phyloP scores from a whole-genome alignment of 2,329 filamentous ascomycete genomes.

The Botrytis squamosa region DNA sequence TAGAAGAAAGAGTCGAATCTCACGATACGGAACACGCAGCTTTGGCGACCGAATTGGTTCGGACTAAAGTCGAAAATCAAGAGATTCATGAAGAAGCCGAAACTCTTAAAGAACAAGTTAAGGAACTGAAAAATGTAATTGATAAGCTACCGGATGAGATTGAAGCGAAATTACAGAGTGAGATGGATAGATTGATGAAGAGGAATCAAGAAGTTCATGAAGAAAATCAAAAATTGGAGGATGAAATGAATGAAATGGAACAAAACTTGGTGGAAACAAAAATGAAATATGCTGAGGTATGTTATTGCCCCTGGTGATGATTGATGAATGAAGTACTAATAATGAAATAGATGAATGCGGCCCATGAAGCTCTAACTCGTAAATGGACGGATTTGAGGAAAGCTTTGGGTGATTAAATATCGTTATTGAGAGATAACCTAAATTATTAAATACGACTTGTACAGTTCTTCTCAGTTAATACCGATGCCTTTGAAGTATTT shows the following conservation, averaged over 20 bases:
- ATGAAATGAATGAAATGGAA: conserved; percentile 88
- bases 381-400: conserved; percentile 73
- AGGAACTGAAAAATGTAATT: conserved; percentile 80
- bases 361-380: conserved; percentile 69
- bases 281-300: conserved; percentile 92
- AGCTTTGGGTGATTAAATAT: conserved; percentile 37
- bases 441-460: conserved; percentile 8
- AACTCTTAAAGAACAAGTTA: conserved; percentile 77
- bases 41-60: conserved; percentile 86
- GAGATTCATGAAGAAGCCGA: conserved; percentile 88
- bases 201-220: conserved; percentile 92
- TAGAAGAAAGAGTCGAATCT: conserved; percentile 86
- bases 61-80: conserved; percentile 90
- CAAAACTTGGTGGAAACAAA: conserved; percentile 89
- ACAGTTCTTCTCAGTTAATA: background rate
- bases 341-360: conserved; percentile 59
- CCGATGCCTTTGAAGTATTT: background rate
- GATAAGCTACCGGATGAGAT: conserved; percentile 88
- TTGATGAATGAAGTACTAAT: conserved; percentile 23
- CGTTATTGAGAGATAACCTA: background rate
- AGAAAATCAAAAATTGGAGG: conserved; percentile 84
- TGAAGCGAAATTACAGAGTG: conserved; percentile 74
- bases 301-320: conserved; percentile 39
- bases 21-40: conserved; percentile 88
- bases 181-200: conserved; percentile 90